Conservation (phyloP, 345 rosid species). For the Pistacia atlantica region DNA sequence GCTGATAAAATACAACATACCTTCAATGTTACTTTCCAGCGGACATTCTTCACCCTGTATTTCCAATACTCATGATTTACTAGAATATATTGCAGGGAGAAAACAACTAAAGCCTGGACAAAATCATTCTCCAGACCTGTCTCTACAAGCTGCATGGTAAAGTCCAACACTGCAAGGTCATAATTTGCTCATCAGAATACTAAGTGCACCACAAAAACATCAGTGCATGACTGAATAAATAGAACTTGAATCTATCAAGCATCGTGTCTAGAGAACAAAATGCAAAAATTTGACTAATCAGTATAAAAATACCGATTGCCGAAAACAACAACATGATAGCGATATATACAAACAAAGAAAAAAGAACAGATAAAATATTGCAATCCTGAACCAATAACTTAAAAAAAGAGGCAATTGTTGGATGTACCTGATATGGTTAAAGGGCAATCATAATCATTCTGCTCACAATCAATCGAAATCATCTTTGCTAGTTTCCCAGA, state of each 20-base stretch:
- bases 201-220: background rate
- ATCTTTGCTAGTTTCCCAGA: constrained; percentile 85
- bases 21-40: constrained; percentile 86
- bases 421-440: constrained; percentile 75
- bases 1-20: constrained; percentile 30
- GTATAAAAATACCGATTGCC: background rate
- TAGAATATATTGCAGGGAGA: constrained; percentile 78
- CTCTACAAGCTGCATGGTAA: constrained; percentile 77
- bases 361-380: constrained; percentile 12
- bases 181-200: constrained; percentile 26
- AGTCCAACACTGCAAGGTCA: constrained; percentile 77
- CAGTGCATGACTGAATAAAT: background rate
- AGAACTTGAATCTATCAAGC: background rate
- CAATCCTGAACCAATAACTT: background rate
- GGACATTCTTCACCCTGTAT: constrained; percentile 64
- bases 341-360: background rate
- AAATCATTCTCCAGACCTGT: constrained; percentile 67
- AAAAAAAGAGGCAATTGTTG: constrained; percentile 13
- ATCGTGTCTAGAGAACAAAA: background rate
- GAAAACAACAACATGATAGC: background rate
- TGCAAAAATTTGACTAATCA: background rate
- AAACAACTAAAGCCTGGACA: constrained; percentile 66
- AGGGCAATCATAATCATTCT: constrained; percentile 66
- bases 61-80: constrained; percentile 85
- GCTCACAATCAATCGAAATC: constrained; percentile 78